Base-by-base conservation (phyloP, 345 rosid genomes). In the Gossypioides kirkii region DNA sequence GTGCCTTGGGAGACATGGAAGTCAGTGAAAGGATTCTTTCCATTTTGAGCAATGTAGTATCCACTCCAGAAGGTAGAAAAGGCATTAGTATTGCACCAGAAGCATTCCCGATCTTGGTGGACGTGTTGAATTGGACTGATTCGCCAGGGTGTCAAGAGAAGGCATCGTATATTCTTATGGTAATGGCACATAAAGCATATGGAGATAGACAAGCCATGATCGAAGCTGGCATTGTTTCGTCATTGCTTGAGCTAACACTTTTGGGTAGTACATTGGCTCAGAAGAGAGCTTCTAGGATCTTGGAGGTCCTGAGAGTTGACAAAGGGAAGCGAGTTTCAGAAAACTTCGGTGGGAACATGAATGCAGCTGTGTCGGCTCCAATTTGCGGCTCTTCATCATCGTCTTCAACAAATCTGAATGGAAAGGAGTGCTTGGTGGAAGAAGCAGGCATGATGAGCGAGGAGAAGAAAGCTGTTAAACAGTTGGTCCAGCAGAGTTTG, bases 71-170 rank as follows among this genome's bases (percentile, higher is more conserved):
- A 84, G 99, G 99, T 55, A 80, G 98, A 77, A 95, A 87, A 80
- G 84, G 87, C 1, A 86, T 95, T 45, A 79, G 98, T 71, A 38
- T 8, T 9, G 86, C 80, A 10, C 80, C 75, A 0, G 98, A 92
- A 16, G 87, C 94, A 6, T 89, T 95, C 79, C 78, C 86, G 2
- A 86, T 90, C 55, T 69, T 95, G 83, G 91, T 95, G 32, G 99
- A 95, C 79, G 91, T 90, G 18, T 66, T 95, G 77, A 90, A 89
- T 77, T 95, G 99, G 99, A 89, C 90, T 0, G 99, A 95, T 67
- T 90, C 99, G 8, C 94, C 98, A 0, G 87, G 80, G 16, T 92
- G 99, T 90, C 99, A 95, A 79, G 99, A 95, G 78, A 95, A 95
- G 70, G 91, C 89, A 5, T 86, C 92, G 0, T 95, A 95, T 70